Percentiles rank a stretch among this genome's conserved stretches.
These are phyloP conservation scores for Paraurostyla sp. DNA, from an alignment of 73 alveolate genomes.

Conservation along the genomic window DNA sequence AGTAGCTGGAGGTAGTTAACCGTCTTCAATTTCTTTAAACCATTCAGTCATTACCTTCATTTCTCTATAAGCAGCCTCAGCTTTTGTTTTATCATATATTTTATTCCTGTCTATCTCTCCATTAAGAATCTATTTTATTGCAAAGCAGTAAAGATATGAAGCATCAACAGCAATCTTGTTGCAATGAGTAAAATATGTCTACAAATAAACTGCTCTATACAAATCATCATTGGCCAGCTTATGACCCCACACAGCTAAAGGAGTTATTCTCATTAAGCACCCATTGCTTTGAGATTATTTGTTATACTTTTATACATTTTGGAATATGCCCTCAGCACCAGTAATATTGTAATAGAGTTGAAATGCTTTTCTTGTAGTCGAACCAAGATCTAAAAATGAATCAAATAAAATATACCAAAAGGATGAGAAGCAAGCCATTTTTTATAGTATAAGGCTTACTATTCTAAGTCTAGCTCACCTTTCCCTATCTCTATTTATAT, in stretches of 20 bases:
- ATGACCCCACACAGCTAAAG: slow-evolving; percentile 70
- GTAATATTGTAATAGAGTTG: neutral
- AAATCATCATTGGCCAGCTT: slow-evolving; percentile 48
- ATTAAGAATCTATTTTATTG: slow-evolving; percentile 37
- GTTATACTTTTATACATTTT: slow-evolving; percentile 7
- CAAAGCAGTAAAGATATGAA: slow-evolving; percentile 30
- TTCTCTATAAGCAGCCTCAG: neutral
- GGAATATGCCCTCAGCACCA: neutral
- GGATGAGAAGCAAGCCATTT: neutral
- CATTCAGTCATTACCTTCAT: neutral
- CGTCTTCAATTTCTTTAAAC: slow-evolving; percentile 1
- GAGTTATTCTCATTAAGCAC: slow-evolving; percentile 81
- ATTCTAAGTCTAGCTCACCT: neutral
- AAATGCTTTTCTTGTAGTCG: slow-evolving; percentile 45
- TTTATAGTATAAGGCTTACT: neutral
- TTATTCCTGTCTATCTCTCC: neutral
- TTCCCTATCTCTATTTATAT: neutral
- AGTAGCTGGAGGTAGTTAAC: neutral
- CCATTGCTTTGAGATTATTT: slow-evolving; percentile 74
- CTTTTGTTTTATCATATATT: slow-evolving; percentile 30
- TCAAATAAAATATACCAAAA: neutral
- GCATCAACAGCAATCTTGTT: slow-evolving; percentile 37
- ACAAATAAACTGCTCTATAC: slow-evolving; percentile 38
- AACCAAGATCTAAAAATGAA: slow-evolving; percentile 44
- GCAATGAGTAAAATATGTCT: slow-evolving; percentile 61